Conservation (phyloP, 2,329 filamentous ascomycete genomes). For the Aspergillus thermomutatus region DNA sequence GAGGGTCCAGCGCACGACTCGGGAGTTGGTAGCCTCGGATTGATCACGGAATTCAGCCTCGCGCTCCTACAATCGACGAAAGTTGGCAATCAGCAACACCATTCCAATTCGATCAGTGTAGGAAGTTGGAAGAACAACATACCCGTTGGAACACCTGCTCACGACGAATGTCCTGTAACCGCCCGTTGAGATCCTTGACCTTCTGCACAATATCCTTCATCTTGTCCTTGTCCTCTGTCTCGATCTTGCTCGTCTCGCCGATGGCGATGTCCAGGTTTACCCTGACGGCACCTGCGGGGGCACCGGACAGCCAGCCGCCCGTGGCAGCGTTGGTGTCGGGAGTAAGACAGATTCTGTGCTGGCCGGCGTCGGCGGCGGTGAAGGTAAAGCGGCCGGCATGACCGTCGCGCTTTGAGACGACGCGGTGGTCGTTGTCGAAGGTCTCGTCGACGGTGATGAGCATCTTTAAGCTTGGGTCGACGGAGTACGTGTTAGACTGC, state of each 20-base stretch:
- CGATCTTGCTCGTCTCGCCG: constrained; percentile 89
- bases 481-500: constrained; percentile 62
- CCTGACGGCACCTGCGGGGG: constrained; percentile 72
- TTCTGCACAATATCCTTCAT: constrained; percentile 84
- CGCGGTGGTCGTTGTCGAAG: constrained; percentile 96
- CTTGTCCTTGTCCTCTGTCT: constrained; percentile 90
- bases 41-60: constrained; percentile 98
- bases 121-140: constrained; percentile 27
- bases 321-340: constrained; percentile 69
- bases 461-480: constrained; percentile 74
- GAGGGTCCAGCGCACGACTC: constrained; percentile 90
- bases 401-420: constrained; percentile 79
- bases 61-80: constrained; percentile 65
- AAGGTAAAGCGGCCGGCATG: constrained; percentile 87
- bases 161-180: constrained; percentile 81
- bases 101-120: not conserved
- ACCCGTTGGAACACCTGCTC: constrained; percentile 97
- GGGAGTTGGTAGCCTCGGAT: constrained; percentile 85
- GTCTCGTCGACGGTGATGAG: constrained; percentile 92
- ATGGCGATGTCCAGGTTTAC: constrained; percentile 87
- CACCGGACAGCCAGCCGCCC: constrained; percentile 67
- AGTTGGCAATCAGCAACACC: not conserved
- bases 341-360: constrained; percentile 93
- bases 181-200: constrained; percentile 81
- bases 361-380: constrained; percentile 87